Evolutionary conservation across 176 grass and related monocot genomes (phyloP).

Genomic region (Bolboschoenus planiculmis): DNA sequence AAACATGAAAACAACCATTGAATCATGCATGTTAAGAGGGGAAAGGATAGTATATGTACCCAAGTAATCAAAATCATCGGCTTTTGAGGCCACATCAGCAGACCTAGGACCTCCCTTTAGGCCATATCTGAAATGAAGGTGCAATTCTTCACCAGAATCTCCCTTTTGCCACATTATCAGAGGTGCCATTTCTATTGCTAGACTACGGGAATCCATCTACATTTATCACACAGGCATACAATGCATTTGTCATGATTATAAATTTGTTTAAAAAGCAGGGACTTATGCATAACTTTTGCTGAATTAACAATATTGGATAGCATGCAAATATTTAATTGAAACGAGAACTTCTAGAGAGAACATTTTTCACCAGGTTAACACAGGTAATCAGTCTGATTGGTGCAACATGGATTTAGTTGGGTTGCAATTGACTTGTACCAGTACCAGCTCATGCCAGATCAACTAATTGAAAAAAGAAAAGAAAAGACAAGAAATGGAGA

Average conservation of each 20-base stretch:
- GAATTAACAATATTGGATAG: not conserved
- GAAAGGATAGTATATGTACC: constrained; percentile 30
- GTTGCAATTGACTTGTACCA: not conserved
- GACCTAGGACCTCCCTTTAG: constrained; percentile 50
- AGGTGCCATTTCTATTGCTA: constrained; percentile 84
- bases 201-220: constrained; percentile 89
- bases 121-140: constrained; percentile 57
- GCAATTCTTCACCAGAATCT: constrained; percentile 69
- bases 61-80: constrained; percentile 44
- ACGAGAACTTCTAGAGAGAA: not conserved
- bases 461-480: not conserved
- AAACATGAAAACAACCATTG: not conserved
- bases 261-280: not conserved
- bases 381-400: not conserved
- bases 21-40: not conserved
- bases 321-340: not conserved
- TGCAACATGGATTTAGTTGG: not conserved
- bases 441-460: not conserved
- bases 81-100: constrained; percentile 50
- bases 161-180: constrained; percentile 86
- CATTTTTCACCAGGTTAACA: not conserved
- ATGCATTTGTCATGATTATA: no score
- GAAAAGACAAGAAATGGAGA: not conserved
- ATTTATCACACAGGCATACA: constrained; percentile 10
- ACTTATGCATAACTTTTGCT: not conserved